Percentiles rank a stretch among this genome's conserved stretches.
Conservation (phyloP, 768 basidiomycete genomes). For the Boletus edulis region DNA sequence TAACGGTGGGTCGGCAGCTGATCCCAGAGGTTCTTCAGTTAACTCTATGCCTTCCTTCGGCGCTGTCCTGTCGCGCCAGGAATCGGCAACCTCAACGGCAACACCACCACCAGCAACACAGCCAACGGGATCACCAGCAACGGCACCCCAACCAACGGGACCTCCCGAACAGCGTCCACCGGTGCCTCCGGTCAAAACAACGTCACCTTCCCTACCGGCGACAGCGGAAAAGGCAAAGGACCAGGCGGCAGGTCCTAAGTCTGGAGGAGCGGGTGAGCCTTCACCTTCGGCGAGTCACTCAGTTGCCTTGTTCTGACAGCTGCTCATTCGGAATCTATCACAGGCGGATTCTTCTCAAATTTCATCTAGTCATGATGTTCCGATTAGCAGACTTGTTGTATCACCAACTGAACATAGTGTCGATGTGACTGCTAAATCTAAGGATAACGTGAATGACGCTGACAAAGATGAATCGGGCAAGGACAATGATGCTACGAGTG, state of each 20-base stretch:
- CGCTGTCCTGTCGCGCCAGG: constrained; percentile 15
- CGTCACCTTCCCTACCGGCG: neutral
- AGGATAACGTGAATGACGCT: constrained; percentile 19
- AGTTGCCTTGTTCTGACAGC: constrained; percentile 24
- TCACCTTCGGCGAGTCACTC: constrained; percentile 29
- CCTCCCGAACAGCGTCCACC: neutral
- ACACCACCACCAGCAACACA: neutral
- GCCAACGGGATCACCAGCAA: neutral
- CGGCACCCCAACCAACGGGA: neutral
- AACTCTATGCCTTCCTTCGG: constrained; percentile 20
- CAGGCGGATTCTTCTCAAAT: constrained; percentile 11
- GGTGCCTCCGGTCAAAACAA: neutral
- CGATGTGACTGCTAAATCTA: constrained; percentile 23
- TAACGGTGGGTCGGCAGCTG: constrained; percentile 32
- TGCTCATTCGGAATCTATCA: constrained; percentile 25
- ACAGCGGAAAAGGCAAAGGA: constrained; percentile 4
- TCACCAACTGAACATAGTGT: constrained; percentile 22
- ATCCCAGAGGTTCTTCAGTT: constrained; percentile 24
- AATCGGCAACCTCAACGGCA: neutral
- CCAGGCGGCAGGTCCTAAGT: neutral
- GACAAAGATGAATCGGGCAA: constrained; percentile 29
- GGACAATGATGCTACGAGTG: constrained; percentile 16
- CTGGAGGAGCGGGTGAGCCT: constrained; percentile 32
- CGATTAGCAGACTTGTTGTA: constrained; percentile 27
- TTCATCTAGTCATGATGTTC: constrained; percentile 10